Evolutionary conservation across 208 protist species (phyloP).

Genomic region (Porcisia hertigi): DNA sequence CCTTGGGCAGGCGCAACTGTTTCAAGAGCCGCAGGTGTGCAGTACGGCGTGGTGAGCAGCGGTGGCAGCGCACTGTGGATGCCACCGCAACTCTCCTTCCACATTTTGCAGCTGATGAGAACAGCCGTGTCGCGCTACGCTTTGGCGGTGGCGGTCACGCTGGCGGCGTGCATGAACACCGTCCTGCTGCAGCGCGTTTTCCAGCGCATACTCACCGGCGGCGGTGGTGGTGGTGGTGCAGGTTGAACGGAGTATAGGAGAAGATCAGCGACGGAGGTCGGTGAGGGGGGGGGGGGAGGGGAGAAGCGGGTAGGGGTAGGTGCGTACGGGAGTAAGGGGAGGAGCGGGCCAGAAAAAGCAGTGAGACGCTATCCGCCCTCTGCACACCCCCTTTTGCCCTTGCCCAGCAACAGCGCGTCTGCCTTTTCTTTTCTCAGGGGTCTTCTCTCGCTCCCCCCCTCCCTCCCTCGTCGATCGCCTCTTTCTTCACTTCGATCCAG

Average conservation of each 20-base stretch:
- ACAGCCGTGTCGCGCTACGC: conserved; percentile 27
- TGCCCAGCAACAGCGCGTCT: neutral
- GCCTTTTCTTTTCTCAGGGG: neutral
- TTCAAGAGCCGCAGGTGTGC: conserved; percentile 10
- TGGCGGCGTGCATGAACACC: conserved; percentile 33
- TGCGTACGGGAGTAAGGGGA: neutral
- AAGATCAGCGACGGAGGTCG: neutral
- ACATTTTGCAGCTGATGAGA: neutral
- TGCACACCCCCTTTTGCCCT: neutral
- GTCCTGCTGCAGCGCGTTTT: conserved; percentile 27
- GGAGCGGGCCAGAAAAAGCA: neutral
- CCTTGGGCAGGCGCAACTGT: conserved; percentile 12
- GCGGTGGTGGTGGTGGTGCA: neutral
- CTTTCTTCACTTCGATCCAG: neutral
- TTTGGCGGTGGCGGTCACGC: conserved; percentile 23
- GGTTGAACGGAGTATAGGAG: neutral
- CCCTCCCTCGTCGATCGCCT: neutral
- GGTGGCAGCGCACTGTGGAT: conserved; percentile 9
- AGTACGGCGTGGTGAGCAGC: conserved; percentile 30
- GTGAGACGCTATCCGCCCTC: neutral
- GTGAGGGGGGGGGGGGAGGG: neutral
- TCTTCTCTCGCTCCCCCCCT: neutral
- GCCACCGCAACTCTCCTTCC: neutral
- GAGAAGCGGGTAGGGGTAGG: neutral
- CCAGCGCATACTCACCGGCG: neutral